Conservation (phyloP, 148 eudicot species). For the Silene uniflora region DNA sequence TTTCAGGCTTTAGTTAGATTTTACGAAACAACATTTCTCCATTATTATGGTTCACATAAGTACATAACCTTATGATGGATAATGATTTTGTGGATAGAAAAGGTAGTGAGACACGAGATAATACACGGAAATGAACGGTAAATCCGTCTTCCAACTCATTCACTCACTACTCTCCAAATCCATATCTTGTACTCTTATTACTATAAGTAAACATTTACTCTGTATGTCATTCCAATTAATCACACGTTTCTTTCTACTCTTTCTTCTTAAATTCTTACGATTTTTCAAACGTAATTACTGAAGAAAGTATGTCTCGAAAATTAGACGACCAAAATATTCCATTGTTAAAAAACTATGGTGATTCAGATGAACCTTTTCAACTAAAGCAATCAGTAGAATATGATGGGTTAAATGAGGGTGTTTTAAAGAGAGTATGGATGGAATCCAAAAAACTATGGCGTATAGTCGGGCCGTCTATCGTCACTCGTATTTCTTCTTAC, state of each 20-base stretch:
- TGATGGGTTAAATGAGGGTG: background rate
- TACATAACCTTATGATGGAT: no score
- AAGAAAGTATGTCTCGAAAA: background rate
- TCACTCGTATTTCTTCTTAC: slow-evolving; percentile 41
- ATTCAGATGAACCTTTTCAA: no score
- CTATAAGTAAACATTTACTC: no score
- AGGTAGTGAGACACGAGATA: no score
- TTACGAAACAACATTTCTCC: no score
- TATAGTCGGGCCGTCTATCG: slow-evolving; percentile 47
- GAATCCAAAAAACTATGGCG: slow-evolving; percentile 58
- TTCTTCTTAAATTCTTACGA: background rate
- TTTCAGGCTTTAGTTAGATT: no score
- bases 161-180: background rate
- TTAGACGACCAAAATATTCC: slow-evolving; percentile 29
- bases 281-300: no score
- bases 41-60: no score
- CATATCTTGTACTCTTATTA: no score
- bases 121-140: no score
- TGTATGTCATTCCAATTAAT: background rate
- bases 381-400: no score
- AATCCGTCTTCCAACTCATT: background rate
- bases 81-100: no score
- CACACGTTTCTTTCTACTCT: background rate
- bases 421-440: slow-evolving; percentile 30
- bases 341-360: slow-evolving; percentile 17